Percentiles rank a stretch among this genome's conserved stretches.
Evolutionary conservation across 208 protist genomes (phyloP).

Genomic region (Leishmania turanica): DNA sequence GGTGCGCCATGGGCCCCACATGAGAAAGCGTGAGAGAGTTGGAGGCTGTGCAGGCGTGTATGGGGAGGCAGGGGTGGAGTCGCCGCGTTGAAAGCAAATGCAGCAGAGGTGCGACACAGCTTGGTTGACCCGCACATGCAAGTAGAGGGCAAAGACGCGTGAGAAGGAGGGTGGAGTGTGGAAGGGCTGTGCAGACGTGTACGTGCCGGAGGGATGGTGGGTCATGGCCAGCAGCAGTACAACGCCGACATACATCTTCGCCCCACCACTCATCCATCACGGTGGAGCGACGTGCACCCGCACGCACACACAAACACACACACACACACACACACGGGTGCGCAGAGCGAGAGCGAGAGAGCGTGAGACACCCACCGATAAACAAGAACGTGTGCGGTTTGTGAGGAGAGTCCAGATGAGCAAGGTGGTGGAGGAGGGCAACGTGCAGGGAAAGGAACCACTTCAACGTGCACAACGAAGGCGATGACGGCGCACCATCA

Average conservation of each 20-base stretch:
- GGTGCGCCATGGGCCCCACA: not conserved
- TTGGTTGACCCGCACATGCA: not conserved
- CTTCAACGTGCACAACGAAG: too few relatives aligned
- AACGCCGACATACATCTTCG: too few relatives aligned
- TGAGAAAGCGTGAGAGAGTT: conserved; percentile 9
- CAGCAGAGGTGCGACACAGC: not conserved
- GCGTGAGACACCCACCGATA: too few relatives aligned
- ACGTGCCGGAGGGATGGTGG: too few relatives aligned
- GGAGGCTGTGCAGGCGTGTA: not conserved
- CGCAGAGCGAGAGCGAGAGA: not conserved
- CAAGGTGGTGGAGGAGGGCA: too few relatives aligned
- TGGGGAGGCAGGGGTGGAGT: not conserved
- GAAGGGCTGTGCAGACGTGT: not conserved
- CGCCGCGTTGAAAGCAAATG: not conserved
- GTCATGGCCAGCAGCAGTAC: too few relatives aligned
- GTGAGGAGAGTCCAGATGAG: too few relatives aligned
- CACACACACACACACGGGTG: not conserved
- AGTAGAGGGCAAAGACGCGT: not conserved
- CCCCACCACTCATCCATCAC: too few relatives aligned
- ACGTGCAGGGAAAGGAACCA: too few relatives aligned
- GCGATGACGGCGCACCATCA: too few relatives aligned
- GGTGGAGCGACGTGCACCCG: not conserved
- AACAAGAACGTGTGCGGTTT: too few relatives aligned
- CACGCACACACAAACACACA: conserved; percentile 1
- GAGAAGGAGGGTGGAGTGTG: not conserved